Percentiles rank a stretch among this genome's conserved stretches.
Conservation (phyloP, 805 yeast species). For the Nakazawaea populi region DNA sequence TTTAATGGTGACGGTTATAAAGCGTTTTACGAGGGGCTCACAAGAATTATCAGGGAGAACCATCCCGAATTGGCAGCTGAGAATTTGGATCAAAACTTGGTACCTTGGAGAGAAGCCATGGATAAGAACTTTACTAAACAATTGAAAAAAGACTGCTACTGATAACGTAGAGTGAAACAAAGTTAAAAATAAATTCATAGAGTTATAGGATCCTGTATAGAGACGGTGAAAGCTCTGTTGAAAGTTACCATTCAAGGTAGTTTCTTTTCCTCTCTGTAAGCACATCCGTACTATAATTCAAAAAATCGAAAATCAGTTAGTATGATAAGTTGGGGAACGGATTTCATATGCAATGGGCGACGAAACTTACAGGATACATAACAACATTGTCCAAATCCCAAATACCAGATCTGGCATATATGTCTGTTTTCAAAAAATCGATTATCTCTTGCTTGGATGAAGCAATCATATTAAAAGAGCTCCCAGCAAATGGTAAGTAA, state of each 20-base stretch:
- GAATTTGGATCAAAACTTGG: slow-evolving; percentile 28
- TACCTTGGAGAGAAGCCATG: slow-evolving; percentile 33
- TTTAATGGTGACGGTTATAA: slow-evolving; percentile 49
- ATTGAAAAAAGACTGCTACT: slow-evolving; percentile 15
- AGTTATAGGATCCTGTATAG: too few species aligned
- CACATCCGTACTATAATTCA: slow-evolving; percentile 27
- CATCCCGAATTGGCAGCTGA: slow-evolving; percentile 48
- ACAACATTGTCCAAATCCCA: slow-evolving; percentile 69
- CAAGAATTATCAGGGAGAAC: slow-evolving; percentile 26
- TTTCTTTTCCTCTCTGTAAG: slow-evolving; percentile 35
- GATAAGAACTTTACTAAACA: not conserved
- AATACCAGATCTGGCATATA: slow-evolving; percentile 57
- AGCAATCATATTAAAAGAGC: slow-evolving; percentile 58
- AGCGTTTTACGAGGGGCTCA: slow-evolving; percentile 38
- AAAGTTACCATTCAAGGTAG: not conserved
- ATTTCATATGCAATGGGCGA: slow-evolving; percentile 9
- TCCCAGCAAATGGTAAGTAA: slow-evolving; percentile 55
- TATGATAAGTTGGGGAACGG: not conserved
- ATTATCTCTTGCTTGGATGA: slow-evolving; percentile 59
- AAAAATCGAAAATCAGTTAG: not conserved
- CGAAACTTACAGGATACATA: slow-evolving; percentile 39
- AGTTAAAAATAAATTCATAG: too few species aligned
- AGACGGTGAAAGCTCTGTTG: too few species aligned
- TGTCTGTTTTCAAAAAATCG: slow-evolving; percentile 57
- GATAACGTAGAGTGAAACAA: not conserved